Percentiles rank a stretch among this genome's conserved stretches.
phyloP scores from a whole-genome alignment of 768 basidiomycete genomes.

The Rhodosporidiobolus odoratus region DNA sequence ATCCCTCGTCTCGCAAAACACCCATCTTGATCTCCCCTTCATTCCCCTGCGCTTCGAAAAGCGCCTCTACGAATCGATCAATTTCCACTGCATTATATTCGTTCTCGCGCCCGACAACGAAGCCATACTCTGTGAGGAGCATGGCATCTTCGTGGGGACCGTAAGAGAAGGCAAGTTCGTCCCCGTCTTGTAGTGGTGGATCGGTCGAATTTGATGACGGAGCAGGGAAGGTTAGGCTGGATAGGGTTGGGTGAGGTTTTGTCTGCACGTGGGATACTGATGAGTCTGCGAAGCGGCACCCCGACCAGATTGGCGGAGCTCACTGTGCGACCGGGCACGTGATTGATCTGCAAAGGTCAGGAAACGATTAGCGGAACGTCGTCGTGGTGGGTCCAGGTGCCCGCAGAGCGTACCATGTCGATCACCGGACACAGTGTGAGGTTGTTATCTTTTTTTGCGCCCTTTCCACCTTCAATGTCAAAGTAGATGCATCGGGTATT shows the following conservation, averaged over 20 bases:
- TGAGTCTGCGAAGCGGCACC: background rate
- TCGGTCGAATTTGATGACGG: conserved; percentile 50
- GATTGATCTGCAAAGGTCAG: conserved; percentile 32
- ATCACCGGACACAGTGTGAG: conserved; percentile 81
- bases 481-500: conserved; percentile 87
- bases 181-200: conserved; percentile 50
- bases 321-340: conserved; percentile 33
- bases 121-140: conserved; percentile 86
- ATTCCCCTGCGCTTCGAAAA: conserved; percentile 52
- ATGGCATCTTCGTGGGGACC: conserved; percentile 71
- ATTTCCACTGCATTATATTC: conserved; percentile 55
- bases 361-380: too few relatives aligned
- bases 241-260: conserved; percentile 27
- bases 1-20: conserved; percentile 60
- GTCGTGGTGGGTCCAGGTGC: background rate
- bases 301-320: conserved; percentile 41
- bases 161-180: conserved; percentile 73
- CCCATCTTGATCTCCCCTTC: conserved; percentile 54
- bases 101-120: conserved; percentile 50
- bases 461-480: conserved; percentile 53
- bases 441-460: conserved; percentile 67
- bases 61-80: conserved; percentile 53
- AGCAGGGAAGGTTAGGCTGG: conserved; percentile 40
- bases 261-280: conserved; percentile 53
- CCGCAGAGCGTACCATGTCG: conserved; percentile 56